These are phyloP conservation scores for Aureobasidium sp. DNA, from an alignment of 2,329 filamentous ascomycete species.

Conservation along the genomic window DNA sequence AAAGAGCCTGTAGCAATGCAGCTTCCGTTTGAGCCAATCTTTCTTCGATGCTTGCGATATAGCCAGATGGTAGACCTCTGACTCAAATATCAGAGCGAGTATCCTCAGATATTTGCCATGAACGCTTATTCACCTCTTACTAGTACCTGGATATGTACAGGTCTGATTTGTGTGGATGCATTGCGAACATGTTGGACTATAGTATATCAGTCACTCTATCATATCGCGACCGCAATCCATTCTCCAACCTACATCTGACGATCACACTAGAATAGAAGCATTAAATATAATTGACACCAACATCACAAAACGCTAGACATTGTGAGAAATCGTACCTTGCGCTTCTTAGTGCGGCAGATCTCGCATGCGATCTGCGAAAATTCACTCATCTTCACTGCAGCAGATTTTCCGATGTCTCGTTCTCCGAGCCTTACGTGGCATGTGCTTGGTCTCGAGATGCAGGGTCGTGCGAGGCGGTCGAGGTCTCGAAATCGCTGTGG, in stretches of 20 bases:
- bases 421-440: too few relatives aligned
- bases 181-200: conserved; percentile 6
- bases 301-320: too few relatives aligned
- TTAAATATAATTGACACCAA: background rate
- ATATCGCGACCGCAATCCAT: background rate
- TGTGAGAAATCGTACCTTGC: background rate
- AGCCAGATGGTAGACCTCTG: conserved; percentile 7
- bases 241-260: background rate
- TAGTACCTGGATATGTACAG: background rate
- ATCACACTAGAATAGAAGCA: background rate
- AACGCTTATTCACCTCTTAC: background rate
- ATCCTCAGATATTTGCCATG: too few relatives aligned
- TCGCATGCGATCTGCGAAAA: conserved; percentile 7
- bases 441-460: background rate
- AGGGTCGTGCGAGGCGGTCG: background rate
- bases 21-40: background rate
- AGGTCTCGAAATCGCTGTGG: background rate
- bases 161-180: background rate
- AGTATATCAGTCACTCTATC: background rate
- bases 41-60: background rate
- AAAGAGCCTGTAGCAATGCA: background rate
- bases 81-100: too few relatives aligned
- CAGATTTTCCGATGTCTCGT: background rate
- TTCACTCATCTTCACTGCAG: background rate
- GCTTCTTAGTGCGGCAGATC: background rate